A percentile compares a stretch with the other conserved stretches of the same genome.
Conservation (phyloP, 805 yeast species). For the Kregervanrija delftensis region DNA sequence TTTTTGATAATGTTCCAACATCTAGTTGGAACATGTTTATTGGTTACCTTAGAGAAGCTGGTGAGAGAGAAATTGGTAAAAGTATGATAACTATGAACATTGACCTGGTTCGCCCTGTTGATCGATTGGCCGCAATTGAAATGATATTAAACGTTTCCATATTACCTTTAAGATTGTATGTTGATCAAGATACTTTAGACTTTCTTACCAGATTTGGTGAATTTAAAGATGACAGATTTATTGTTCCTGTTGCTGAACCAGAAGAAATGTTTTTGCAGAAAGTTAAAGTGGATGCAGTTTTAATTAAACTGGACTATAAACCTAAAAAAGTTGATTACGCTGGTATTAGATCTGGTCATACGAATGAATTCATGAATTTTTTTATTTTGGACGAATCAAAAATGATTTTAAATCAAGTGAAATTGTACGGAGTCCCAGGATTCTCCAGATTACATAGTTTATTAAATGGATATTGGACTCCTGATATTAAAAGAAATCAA, state of each 20-base stretch:
- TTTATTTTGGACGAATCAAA: conserved; percentile 84
- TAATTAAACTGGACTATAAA: conserved; percentile 76
- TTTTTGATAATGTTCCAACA: conserved; percentile 72
- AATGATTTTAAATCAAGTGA: conserved; percentile 53
- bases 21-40: conserved; percentile 89
- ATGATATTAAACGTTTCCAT: conserved; percentile 44
- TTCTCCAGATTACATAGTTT: conserved; percentile 49
- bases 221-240: conserved; percentile 67
- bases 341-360: conserved; percentile 80
- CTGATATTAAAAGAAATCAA: conserved; percentile 79
- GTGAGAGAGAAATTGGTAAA: conserved; percentile 63
- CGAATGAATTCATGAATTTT: conserved; percentile 81
- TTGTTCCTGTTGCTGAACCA: conserved; percentile 41
- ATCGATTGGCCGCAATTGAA: conserved; percentile 63
- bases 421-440: conserved; percentile 73
- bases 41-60: conserved; percentile 60
- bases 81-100: conserved; percentile 52
- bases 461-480: conserved; percentile 75
- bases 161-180: conserved; percentile 72
- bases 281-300: conserved; percentile 52
- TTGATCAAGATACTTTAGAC: conserved; percentile 91
- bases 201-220: conserved; percentile 74
- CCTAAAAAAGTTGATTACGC: conserved; percentile 84
- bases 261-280: conserved; percentile 65
- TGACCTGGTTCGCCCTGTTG: conserved; percentile 58